Percentiles rank a stretch among this genome's conserved stretches.
These are phyloP conservation scores for Truncatella angustata DNA, from an alignment of 2,329 filamentous ascomycete species.

Conservation along the genomic window DNA sequence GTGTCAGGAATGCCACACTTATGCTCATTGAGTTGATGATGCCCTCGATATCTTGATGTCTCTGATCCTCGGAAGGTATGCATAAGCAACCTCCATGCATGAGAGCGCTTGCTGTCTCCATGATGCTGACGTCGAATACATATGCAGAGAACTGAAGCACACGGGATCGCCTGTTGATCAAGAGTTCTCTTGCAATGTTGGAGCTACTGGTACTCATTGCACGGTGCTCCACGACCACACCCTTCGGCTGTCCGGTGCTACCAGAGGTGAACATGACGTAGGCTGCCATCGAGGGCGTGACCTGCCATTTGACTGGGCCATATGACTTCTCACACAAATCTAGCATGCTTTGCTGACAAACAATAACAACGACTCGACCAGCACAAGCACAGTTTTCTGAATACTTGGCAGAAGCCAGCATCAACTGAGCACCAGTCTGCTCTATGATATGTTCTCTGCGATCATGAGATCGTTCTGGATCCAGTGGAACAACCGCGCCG, in stretches of 20 bases:
- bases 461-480: background rate
- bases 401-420: background rate
- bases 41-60: background rate
- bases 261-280: background rate
- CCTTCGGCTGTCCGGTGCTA: slow-evolving; percentile 11
- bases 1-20: background rate
- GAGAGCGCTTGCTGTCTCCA: background rate
- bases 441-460: background rate
- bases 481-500: background rate
- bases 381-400: background rate
- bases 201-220: background rate
- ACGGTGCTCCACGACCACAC: slow-evolving; percentile 2
- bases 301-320: background rate
- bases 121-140: background rate
- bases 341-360: background rate
- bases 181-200: background rate
- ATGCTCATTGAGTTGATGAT: background rate
- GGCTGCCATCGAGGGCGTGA: background rate
- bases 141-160: background rate
- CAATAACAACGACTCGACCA: background rate
- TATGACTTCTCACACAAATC: background rate
- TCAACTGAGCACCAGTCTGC: background rate
- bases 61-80: background rate
- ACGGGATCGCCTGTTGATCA: too few relatives aligned
- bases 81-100: background rate